Evolutionary conservation across 1,284 basidiomycete species (phyloP), one percentile per base, ranked within the genome.

Genomic region (Ceratorhiza oryzae-sativae): DNA sequence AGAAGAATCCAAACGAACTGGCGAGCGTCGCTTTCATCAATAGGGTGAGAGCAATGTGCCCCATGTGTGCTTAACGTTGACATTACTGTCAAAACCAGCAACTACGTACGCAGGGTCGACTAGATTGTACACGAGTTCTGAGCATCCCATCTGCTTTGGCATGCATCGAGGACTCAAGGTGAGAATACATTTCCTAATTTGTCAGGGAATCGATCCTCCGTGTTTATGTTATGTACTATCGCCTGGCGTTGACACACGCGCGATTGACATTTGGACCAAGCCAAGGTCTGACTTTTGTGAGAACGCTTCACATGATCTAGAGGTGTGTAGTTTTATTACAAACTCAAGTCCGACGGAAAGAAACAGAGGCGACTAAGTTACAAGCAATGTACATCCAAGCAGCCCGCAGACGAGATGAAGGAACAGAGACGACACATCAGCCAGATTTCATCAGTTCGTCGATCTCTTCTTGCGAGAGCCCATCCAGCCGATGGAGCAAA

Each of bases 401-500:
- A 12, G 45, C 45, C n/a, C 55, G 32, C 34, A n/a, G n/a, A 42
- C n/a, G 39, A 42, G 45, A 20, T 39, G 8, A 46, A 65, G 34
- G 45, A 25, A 36, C 34, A 60, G 56, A 59, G 56, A 59, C 20
- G 51, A 68, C 15, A 56, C 41, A 68, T 68, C 51, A 68, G 27
- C 30, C 6, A 9, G 65, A 56, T 27, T 77, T 80, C 75, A 82
- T 79, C 76, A 96, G 83, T 56, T 81, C 83, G 41, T 93, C 89
- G n/a, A 97, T 90, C 75, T 95, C 89, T 53, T 88, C 86, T 74
- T 91, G 81, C 0, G 92, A 86, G 61, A 97, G 81, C 1, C 91
- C 94, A 68, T 97, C 90, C 61, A 98, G 82, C 63, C 95, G 87
- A 75, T 89, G 88, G 3, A 97, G 81, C 32, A 98, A 86, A 80